Evolutionary conservation across 2,329 filamentous ascomycete genomes (phyloP), one percentile per base, ranked within the genome.

Genomic region (Pyrenophora teres): DNA sequence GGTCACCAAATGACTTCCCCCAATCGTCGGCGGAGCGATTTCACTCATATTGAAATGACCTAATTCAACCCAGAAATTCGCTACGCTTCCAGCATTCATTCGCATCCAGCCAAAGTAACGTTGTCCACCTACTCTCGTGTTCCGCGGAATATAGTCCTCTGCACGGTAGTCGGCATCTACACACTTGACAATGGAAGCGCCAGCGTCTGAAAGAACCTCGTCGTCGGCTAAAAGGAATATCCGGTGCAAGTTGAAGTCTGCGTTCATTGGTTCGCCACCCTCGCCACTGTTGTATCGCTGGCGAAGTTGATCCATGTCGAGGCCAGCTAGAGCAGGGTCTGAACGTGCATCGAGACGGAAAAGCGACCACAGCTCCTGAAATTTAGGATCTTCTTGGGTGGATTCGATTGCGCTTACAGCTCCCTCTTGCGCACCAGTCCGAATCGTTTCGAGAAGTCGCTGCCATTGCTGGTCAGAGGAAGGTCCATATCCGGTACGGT

Each of bases 321-420:
- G 54, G 33, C 50, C 44, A 9, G 43, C 46, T 13, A 58, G 47
- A 6, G 52, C 40, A 37, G 40, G 18, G 19, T 60, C 52, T 32
- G 52, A 56, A 23, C 52, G 57, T 31, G 52, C 47, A 43, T 62
- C 57, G 13, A 60, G 46, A 23, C 44, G 46, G 36, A 62, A 62
- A 27, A 60, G 50, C 10, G 43, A 48, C 42, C 53, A 53, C 12
- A 54, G 1, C 9, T 45, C 31, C 31, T 56, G 54, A 12, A 57
- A 47, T 8, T 3, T 15, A 32, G 52, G 31, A 10, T 58, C 52
- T 15, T 44, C 51, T 40, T 39, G 39, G 32, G 39, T 40, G 10
- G 40, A 12, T 44, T 19, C 15, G 27, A 25, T 38, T 21, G 8
- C 9, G 19, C 19, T 19, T 25, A 41, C 2, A 31, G 41, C 38